These are phyloP conservation scores for Hypoxylon sp. DNA, from an alignment of 2,329 filamentous ascomycete species.

Conservation along the genomic window DNA sequence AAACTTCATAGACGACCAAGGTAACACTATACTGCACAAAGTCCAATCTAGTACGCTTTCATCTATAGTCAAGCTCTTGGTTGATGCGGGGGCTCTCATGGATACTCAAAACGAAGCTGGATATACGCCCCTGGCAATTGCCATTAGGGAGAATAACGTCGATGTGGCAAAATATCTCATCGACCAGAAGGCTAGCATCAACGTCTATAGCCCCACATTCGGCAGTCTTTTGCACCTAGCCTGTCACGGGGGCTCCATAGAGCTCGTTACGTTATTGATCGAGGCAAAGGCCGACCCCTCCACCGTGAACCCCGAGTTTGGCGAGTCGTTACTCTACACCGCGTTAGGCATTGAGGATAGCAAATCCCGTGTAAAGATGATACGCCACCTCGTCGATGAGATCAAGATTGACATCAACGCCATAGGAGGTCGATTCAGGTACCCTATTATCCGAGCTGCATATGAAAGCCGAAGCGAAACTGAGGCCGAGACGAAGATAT, in stretches of 20 bases:
- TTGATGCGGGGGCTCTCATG: background rate
- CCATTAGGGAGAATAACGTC: background rate
- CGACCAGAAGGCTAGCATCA: background rate
- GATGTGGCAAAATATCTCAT: slow-evolving; percentile 1
- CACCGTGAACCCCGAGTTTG: background rate
- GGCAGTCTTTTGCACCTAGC: background rate
- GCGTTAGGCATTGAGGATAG: background rate
- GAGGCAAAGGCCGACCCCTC: slow-evolving; percentile 1
- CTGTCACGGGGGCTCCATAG: background rate
- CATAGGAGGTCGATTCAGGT: background rate
- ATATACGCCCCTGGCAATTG: slow-evolving; percentile 1
- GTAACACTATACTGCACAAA: background rate
- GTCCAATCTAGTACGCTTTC: background rate
- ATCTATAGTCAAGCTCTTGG: slow-evolving; percentile 5
- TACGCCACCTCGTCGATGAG: slow-evolving; percentile 9
- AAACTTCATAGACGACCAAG: background rate
- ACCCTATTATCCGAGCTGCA: background rate
- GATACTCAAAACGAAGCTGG: slow-evolving; percentile 1
- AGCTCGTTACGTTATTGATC: slow-evolving; percentile 5
- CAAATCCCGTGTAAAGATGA: background rate
- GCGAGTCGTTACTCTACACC: background rate
- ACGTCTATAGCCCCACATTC: background rate
- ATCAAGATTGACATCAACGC: slow-evolving; percentile 4
- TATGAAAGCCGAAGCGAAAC: background rate
- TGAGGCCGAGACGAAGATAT: background rate